phyloP scores from a whole-genome alignment of 495 filamentous ascomycete species.

The Lichina pygmaea region DNA sequence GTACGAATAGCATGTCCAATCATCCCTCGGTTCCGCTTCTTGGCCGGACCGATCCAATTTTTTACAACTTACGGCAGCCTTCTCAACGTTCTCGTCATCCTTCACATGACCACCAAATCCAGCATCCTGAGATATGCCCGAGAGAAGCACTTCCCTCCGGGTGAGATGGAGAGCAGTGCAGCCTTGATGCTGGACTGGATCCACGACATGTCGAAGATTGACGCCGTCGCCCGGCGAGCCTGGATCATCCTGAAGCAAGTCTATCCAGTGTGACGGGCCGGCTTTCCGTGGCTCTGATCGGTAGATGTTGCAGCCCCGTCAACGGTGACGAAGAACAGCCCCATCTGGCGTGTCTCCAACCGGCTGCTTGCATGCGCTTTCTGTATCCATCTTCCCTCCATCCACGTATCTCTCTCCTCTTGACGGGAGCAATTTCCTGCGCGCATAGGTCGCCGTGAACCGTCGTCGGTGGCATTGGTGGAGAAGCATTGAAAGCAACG shows the following conservation, averaged over 20 bases:
- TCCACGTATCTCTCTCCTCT: too few relatives aligned
- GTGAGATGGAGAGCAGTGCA: slow-evolving; percentile 2
- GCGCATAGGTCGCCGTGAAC: too few relatives aligned
- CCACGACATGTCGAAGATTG: slow-evolving; percentile 1
- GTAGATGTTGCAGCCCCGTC: too few relatives aligned
- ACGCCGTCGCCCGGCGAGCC: slow-evolving; percentile 1
- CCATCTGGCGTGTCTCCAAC: too few relatives aligned
- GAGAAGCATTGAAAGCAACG: too few relatives aligned
- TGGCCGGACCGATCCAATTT: neutral
- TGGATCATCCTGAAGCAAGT: neutral
- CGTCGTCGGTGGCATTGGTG: too few relatives aligned
- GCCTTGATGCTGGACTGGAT: slow-evolving; percentile 4
- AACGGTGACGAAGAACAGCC: too few relatives aligned
- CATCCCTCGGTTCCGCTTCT: neutral
- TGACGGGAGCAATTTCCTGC: too few relatives aligned
- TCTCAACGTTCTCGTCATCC: slow-evolving; percentile 24
- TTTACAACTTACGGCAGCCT: slow-evolving; percentile 7
- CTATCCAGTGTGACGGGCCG: neutral
- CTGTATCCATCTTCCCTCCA: too few relatives aligned
- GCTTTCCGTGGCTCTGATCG: too few relatives aligned
- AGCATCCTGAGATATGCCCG: slow-evolving; percentile 19
- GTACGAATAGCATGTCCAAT: neutral
- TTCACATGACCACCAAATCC: slow-evolving; percentile 22
- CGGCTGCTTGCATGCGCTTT: too few relatives aligned
- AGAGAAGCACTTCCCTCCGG: slow-evolving; percentile 1